phyloP scores from a whole-genome alignment of 495 filamentous ascomycete genomes.

The Lasiosphaeriaceae sp. region DNA sequence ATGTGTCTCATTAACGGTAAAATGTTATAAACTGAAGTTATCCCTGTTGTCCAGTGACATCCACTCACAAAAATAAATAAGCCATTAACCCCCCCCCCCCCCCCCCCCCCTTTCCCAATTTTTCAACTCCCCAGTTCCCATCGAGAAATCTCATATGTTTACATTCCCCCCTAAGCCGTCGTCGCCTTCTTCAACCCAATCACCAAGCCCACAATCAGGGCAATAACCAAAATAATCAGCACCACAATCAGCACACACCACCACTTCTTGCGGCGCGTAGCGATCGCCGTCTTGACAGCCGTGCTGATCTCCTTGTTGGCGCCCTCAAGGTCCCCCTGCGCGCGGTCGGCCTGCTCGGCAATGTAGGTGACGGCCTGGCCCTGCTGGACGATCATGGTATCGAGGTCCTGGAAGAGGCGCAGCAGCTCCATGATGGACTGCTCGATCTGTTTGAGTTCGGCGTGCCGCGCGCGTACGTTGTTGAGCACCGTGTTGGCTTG shows the following conservation, averaged over 20 bases:
- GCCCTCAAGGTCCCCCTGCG: slow-evolving; percentile 52
- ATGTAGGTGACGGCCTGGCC: slow-evolving; percentile 52
- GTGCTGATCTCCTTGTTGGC: slow-evolving; percentile 59
- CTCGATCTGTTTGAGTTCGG: slow-evolving; percentile 71
- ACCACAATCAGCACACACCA: slow-evolving; percentile 58
- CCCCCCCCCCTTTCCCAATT: no score
- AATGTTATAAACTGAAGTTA: no score
- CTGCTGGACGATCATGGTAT: slow-evolving; percentile 61
- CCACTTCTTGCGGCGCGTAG: slow-evolving; percentile 66
- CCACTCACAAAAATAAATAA: no score
- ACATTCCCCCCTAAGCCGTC: no score
- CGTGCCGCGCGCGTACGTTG: slow-evolving; percentile 72
- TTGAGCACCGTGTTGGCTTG: slow-evolving; percentile 63
- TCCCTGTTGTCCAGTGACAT: no score
- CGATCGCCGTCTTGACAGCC: slow-evolving; percentile 54
- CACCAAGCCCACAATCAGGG: slow-evolving; percentile 41
- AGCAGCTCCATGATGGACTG: slow-evolving; percentile 61
- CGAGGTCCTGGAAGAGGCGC: slow-evolving; percentile 63
- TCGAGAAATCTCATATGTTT: no score
- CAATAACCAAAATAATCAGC: slow-evolving; percentile 51
- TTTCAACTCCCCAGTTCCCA: no score
- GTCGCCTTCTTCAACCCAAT: background rate
- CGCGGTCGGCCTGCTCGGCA: slow-evolving; percentile 53
- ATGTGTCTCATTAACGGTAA: no score
- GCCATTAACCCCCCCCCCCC: no score